These are phyloP conservation scores for Ceratonia siliqua DNA, from an alignment of 306 rosid genomes.

Conservation along the genomic window DNA sequence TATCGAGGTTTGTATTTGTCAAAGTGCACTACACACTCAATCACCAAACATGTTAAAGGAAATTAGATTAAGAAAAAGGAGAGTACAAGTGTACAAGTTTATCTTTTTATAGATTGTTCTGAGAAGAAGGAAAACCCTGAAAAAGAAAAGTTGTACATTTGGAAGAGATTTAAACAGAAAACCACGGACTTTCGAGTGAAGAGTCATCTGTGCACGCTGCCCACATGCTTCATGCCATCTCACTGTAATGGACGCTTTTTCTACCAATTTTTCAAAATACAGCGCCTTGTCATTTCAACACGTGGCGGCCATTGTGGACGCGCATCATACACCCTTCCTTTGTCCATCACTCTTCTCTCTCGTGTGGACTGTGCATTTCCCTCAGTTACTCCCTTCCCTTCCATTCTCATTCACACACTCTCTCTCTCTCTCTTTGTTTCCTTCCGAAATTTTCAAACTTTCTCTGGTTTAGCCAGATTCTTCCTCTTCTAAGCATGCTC, in stretches of 20 bases:
- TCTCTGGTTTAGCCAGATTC: neutral
- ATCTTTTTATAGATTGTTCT: neutral
- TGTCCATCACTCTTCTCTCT: neutral
- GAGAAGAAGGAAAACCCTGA: neutral
- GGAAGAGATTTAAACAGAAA: neutral
- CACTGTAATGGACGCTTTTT: neutral
- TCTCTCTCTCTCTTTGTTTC: neutral
- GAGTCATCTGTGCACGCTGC: neutral
- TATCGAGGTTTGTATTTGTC: no score
- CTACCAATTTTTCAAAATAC: neutral
- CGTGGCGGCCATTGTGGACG: neutral
- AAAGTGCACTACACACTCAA: no score
- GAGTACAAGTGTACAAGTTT: no score
- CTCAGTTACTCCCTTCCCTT: neutral
- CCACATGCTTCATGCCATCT: neutral
- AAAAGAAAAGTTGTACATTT: neutral
- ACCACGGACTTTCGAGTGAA: neutral
- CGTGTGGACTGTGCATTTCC: neutral
- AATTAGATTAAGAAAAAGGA: no score
- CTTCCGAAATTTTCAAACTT: neutral
- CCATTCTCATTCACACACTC: neutral
- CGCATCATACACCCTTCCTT: neutral
- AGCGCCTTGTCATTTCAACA: neutral
- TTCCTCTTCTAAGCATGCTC: constrained; percentile 51
- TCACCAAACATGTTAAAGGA: no score